Evolutionary conservation across 2,329 filamentous ascomycete genomes (phyloP), one percentile per base, ranked within the genome.

Genomic region (Trichoderma breve): DNA sequence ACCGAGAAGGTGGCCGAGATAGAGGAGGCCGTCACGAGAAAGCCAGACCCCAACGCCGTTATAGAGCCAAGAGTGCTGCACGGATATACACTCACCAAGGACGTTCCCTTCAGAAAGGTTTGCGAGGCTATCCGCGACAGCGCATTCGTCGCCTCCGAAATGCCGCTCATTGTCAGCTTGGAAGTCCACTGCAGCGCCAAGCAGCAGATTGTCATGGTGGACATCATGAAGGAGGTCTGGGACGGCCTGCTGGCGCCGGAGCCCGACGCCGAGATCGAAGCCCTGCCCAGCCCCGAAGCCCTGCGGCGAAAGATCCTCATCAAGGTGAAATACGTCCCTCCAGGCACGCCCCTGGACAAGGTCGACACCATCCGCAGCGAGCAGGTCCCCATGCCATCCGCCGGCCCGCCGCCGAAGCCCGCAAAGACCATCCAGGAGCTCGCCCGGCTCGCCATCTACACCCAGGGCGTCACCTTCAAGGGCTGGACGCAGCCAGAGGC

Each of bases 141-240:
- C 77, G 94, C 92, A 1, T 98, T 98, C 77, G 83, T 87, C 3
- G 88, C 85, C 4, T 91, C 89, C 24, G 91, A 95, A 73, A 84
- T 97, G 21, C 96, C 96, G 0, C 85, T 99, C n/a, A 95, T 98
- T 73, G 92, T 98, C 76, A 97, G 94, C 78, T 87, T 99, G 36
- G 96, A 99, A 81, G 93, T 98, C 0, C 96, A 98, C 83, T 94
- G 94, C 74, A 86, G 86, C 73, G 82, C 89, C 0, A 87, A 91
- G 71, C 96, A 99, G 81, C 96, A 99, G 80, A 88, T 92, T 74
- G 87, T 91, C 72, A 98, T 98, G 93, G 94, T 97, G 6, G 87
- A 92, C 73, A 97, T 98, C 77, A 98, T 99, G 90, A 87, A 90
- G 74, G 89, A 97, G 73, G 89, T 89, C 30, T 99, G 94, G 93